Evolutionary conservation across 1,139 yeast species (phyloP), one percentile per base, ranked within the genome.

Genomic region (Nakaseomyces nivariensis): DNA sequence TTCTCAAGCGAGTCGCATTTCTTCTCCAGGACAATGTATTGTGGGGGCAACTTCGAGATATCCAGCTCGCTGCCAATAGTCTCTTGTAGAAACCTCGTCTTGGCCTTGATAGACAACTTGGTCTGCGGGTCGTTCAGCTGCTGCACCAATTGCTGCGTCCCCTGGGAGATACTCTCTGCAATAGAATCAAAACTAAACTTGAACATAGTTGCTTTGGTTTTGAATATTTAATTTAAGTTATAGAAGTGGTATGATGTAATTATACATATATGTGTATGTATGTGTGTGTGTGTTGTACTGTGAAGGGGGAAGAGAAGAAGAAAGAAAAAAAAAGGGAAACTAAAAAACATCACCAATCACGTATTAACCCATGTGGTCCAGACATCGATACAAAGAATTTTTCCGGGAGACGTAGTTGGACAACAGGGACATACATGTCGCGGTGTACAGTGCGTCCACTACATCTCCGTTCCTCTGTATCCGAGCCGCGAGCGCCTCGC

Each of bases 11-110:
- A 72, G 66, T 82, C 92, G 54, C 84, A 81, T 59, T 77, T 78
- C 53, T 74, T 71, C 64, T 85, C 94, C 58, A 85, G 72, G 52
- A 76, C 75, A 54, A 78, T 73, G 66, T 85, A 85, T 56, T 84
- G 89, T 46, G 77, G 76, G 38, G 95, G 95, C 51, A 85, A 73
- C 63, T 84, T 87, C 54, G 85, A 78, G 48, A 75, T 75, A 55
- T 83, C 90, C 55, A 82, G 85, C 52, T 76, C 77, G 47, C 82
- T 74, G 37, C 90, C 92, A 52, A 84, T 76, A 57, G 71, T 76
- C 67, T 85, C 94, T 64, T 84, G 90, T 36, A 84, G 52, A 44
- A 58, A 59, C 46, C 65, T 59, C 24, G 61, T 60, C 27, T 60
- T 62, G 26, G 64, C 58, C 46, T 58, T 58, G n/a, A 64, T 49